A percentile compares a stretch with the other conserved stretches of the same genome.
These are phyloP conservation scores for Paramicrosporidium saccamoebae DNA, from an alignment of 371 early-diverging fungal species.

Conservation along the genomic window DNA sequence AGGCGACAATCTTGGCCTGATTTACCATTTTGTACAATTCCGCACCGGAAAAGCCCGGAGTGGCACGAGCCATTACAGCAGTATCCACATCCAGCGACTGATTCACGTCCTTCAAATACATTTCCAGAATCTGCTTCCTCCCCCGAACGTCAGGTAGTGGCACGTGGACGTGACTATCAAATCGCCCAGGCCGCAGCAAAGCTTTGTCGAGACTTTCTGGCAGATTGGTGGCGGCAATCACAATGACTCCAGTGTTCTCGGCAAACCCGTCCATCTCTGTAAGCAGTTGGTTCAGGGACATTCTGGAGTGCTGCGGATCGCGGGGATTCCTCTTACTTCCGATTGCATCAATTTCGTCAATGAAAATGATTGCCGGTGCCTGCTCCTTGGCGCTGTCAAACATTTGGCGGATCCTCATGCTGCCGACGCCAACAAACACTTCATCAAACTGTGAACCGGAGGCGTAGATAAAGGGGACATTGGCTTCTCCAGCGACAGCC, in stretches of 20 bases:
- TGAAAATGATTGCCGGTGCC: constrained; percentile 94
- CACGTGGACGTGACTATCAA: constrained; percentile 83
- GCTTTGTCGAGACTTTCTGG: constrained; percentile 45
- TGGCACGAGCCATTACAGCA: constrained; percentile 62
- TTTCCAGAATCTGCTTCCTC: constrained; percentile 61
- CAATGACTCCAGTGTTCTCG: constrained; percentile 40
- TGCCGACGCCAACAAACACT: constrained; percentile 91
- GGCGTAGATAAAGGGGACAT: constrained; percentile 88
- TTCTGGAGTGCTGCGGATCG: constrained; percentile 74
- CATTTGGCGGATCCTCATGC: constrained; percentile 29
- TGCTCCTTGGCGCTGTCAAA: constrained; percentile 69
- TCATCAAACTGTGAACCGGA: constrained; percentile 90
- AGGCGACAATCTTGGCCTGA: constrained; percentile 74
- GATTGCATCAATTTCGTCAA: constrained; percentile 96
- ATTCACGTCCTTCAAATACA: constrained; percentile 42
- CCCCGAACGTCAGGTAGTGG: constrained; percentile 84
- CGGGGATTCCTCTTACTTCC: constrained; percentile 78
- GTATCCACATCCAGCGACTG: constrained; percentile 25
- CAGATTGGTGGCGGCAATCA: constrained; percentile 57
- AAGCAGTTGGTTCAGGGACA: constrained; percentile 78
- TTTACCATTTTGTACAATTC: constrained; percentile 86
- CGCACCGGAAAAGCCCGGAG: constrained; percentile 89
- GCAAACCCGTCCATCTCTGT: constrained; percentile 89
- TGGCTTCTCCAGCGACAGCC: constrained; percentile 71
- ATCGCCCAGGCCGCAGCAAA: constrained; percentile 69